phyloP scores from a whole-genome alignment of 768 basidiomycete genomes.

The Cystofilobasidium capitatum region DNA sequence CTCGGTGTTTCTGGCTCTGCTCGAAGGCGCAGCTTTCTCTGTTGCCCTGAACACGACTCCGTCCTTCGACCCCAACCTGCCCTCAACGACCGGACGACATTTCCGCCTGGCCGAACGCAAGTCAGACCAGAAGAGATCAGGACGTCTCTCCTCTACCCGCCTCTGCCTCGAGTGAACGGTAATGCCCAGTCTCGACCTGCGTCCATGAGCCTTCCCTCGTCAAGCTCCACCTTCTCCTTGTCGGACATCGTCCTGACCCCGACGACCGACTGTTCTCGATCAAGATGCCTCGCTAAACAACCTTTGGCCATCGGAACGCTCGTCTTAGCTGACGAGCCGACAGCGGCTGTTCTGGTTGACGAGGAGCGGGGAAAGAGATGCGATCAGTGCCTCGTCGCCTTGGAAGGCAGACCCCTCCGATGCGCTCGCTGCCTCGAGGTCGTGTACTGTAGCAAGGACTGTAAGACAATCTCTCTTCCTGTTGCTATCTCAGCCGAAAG shows the following conservation, averaged over 20 bases:
- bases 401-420: neutral
- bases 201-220: neutral
- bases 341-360: constrained; percentile 10
- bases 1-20: too few species aligned
- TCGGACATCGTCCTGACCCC: neutral
- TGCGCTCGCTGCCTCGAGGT: constrained; percentile 17
- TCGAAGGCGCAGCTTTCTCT: too few species aligned
- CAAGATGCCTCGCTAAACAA: neutral
- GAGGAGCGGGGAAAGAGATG: constrained; percentile 6
- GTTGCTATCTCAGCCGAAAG: neutral
- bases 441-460: constrained; percentile 5
- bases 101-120: too few species aligned
- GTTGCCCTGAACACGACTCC: too few species aligned
- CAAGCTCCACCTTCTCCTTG: too few species aligned
- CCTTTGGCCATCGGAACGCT: neutral
- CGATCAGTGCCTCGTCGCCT: constrained; percentile 6
- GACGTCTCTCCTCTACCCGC: neutral
- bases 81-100: too few species aligned
- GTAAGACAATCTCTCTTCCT: neutral
- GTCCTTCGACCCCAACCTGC: too few species aligned
- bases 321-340: constrained; percentile 4
- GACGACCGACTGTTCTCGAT: neutral
- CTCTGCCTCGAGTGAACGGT: neutral
- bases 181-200: neutral
- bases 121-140: too few species aligned